These are phyloP conservation scores for Apostasia shenzhenica DNA, from an alignment of 106 monocot genomes.

Conservation along the genomic window DNA sequence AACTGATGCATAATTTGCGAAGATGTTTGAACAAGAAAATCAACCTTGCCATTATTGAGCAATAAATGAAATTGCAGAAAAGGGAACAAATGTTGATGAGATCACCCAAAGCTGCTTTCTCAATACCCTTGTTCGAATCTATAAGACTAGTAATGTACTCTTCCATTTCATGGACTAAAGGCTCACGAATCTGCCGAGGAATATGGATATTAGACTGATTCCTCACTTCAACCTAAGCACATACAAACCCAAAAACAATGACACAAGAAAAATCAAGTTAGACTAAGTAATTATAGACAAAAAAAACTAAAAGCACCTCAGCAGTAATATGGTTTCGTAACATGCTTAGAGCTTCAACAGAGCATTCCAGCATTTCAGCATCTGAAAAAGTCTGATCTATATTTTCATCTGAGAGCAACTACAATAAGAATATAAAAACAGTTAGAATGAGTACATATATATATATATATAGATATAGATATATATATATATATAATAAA, in stretches of 20 bases:
- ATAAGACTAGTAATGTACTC: conserved; percentile 37
- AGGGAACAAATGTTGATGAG: conserved; percentile 54
- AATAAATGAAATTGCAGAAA: conserved; percentile 50
- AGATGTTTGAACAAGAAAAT: not conserved
- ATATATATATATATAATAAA: not conserved
- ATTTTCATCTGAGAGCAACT: conserved; percentile 15
- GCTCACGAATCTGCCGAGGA: conserved; percentile 43
- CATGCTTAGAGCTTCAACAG: conserved; percentile 56
- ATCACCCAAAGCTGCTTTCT: conserved; percentile 25
- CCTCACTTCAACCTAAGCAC: conserved; percentile 22
- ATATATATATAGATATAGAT: conserved; percentile 1
- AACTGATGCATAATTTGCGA: too few species aligned
- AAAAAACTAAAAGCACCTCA: conserved; percentile 27
- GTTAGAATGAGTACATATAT: not conserved
- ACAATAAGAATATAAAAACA: not conserved
- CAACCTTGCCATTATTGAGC: conserved; percentile 45
- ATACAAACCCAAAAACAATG: not conserved
- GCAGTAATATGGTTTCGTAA: conserved; percentile 15
- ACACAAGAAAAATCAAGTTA: not conserved
- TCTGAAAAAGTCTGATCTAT: conserved; percentile 7
- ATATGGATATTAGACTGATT: conserved; percentile 27
- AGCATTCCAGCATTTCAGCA: conserved; percentile 38
- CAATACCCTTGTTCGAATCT: conserved; percentile 16
- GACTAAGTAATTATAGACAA: not conserved
- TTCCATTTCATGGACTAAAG: conserved; percentile 50